A percentile compares a stretch with the other conserved stretches of the same genome.
These are phyloP conservation scores for Begonia masoniana DNA, from an alignment of 306 rosid genomes.

Conservation along the genomic window DNA sequence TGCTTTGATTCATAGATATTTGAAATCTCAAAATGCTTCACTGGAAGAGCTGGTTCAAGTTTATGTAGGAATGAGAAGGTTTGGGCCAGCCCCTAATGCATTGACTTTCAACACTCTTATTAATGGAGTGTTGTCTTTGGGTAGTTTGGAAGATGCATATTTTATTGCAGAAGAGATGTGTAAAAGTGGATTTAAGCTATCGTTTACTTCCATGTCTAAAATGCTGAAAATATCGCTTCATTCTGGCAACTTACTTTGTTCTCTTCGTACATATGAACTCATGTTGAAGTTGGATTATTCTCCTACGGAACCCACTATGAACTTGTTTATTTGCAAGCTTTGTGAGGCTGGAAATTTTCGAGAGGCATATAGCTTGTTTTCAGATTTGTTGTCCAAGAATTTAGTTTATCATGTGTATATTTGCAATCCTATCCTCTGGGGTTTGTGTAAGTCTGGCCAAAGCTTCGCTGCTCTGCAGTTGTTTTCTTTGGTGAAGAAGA, in stretches of 20 bases:
- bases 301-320: slow-evolving; percentile 19
- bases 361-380: slow-evolving; percentile 14
- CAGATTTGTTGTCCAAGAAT: slow-evolving; percentile 11
- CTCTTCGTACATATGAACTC: slow-evolving; percentile 16
- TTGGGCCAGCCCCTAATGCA: slow-evolving; percentile 28
- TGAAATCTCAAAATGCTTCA: slow-evolving; percentile 18
- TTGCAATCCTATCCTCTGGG: slow-evolving; percentile 28
- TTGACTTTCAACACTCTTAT: slow-evolving; percentile 31
- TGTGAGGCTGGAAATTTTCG: slow-evolving; percentile 18
- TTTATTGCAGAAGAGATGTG: slow-evolving; percentile 25
- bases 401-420: slow-evolving; percentile 13
- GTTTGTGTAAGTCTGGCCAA: slow-evolving; percentile 23
- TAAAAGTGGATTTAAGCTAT: slow-evolving; percentile 22
- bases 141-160: slow-evolving; percentile 14
- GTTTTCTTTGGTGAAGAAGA: slow-evolving; percentile 29
- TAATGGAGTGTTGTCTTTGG: slow-evolving; percentile 23
- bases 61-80: slow-evolving; percentile 27
- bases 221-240: slow-evolving; percentile 18
- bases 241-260: slow-evolving; percentile 12
- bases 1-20: slow-evolving; percentile 21
- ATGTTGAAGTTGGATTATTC: slow-evolving; percentile 27
- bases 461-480: slow-evolving; percentile 23
- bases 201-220: slow-evolving; percentile 20
- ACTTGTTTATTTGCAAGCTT: slow-evolving; percentile 21
- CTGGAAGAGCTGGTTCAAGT: slow-evolving; percentile 16